Conservation (phyloP, 1,284 basidiomycete genomes). For the Moesziomyces sp. region DNA sequence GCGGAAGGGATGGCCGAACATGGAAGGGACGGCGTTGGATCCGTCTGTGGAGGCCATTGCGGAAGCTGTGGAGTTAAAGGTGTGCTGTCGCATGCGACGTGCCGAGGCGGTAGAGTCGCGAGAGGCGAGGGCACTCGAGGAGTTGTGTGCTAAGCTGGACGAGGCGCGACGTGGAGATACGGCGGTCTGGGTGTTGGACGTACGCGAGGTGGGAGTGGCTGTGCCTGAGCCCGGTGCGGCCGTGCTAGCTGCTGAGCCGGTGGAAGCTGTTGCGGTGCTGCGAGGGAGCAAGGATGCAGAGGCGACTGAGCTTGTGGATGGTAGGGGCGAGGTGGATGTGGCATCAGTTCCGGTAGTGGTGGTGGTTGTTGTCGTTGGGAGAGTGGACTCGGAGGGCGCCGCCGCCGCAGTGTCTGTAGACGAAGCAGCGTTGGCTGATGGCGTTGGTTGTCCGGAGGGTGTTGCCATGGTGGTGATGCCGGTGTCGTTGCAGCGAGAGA, state of each 20-base stretch:
- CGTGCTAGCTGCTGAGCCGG: not conserved
- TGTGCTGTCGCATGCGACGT: not conserved
- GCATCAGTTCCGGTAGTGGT: no score
- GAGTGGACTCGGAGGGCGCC: no score
- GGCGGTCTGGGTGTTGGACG: not conserved
- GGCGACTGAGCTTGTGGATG: not conserved
- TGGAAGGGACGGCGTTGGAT: conserved; percentile 22
- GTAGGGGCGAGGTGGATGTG: no score
- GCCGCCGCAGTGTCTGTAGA: no score
- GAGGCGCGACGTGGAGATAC: not conserved
- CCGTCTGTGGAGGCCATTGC: conserved; percentile 19
- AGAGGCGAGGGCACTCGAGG: not conserved
- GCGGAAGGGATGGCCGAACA: conserved; percentile 26
- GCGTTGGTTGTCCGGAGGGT: no score
- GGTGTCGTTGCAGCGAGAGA: no score
- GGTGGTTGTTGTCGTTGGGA: no score
- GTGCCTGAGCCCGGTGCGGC: conserved; percentile 15
- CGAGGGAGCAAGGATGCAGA: conserved; percentile 32
- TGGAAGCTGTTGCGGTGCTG: conserved; percentile 11
- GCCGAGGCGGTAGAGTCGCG: not conserved
- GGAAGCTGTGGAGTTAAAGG: conserved; percentile 7
- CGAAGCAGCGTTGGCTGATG: no score
- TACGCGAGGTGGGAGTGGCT: conserved; percentile 11
- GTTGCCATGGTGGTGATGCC: no score
- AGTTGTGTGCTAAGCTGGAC: conserved; percentile 4